These are phyloP conservation scores for Gremmenia infestans DNA, from an alignment of 2,329 filamentous ascomycete genomes.

Conservation along the genomic window DNA sequence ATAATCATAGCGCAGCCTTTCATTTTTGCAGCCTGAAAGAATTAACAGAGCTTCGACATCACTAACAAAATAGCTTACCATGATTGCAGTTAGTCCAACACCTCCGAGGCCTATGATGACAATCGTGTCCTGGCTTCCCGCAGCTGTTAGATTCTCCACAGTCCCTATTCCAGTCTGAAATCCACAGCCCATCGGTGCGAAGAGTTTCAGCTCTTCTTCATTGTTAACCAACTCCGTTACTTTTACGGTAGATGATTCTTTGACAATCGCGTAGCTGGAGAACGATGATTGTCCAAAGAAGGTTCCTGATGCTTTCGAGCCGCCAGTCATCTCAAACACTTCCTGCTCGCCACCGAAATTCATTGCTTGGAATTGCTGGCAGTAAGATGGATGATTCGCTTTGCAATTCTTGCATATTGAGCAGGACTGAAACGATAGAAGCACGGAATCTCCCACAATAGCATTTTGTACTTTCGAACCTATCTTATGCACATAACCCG, in stretches of 20 bases:
- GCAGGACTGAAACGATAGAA: conserved; percentile 1
- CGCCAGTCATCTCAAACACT: too few species aligned
- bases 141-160: conserved; percentile 24
- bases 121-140: conserved; percentile 18
- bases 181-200: conserved; percentile 31
- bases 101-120: conserved; percentile 31
- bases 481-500: too few species aligned
- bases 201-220: conserved; percentile 19
- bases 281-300: conserved; percentile 39
- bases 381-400: conserved; percentile 1
- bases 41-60: too few species aligned
- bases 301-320: background rate
- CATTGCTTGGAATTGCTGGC: background rate
- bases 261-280: conserved; percentile 28
- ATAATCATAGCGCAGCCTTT: conserved; percentile 22
- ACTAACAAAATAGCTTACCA: conserved; percentile 16
- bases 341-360: background rate
- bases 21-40: conserved; percentile 18
- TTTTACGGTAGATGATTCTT: conserved; percentile 27
- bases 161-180: conserved; percentile 30
- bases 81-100: conserved; percentile 32
- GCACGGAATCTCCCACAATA: conserved; percentile 1
- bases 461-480: too few species aligned
- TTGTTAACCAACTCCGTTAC: conserved; percentile 18
- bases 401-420: conserved; percentile 1